Base-by-base conservation (phyloP, 306 rosid species). In the Cotoneaster glaucophyllus region DNA sequence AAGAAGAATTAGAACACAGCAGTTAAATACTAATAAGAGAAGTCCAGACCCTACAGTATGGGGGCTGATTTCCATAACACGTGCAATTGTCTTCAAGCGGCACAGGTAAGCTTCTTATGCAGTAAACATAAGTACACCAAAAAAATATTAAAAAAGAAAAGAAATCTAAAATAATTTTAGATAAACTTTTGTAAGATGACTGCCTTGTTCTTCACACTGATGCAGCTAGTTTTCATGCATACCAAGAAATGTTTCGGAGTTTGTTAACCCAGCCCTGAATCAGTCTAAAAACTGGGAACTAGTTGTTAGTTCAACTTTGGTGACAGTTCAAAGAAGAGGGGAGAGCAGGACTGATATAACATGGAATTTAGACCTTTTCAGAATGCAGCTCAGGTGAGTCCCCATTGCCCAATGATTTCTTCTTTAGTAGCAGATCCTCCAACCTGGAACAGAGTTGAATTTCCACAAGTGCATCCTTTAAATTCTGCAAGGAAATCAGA, bases 381-480 rank as follows among this genome's bases (percentile, higher is more conserved):
- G 84, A 85, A 79, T 91, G 94, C 79, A 79, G 64, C 71, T 85
- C 75, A 18, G 81, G 85, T 67, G 96, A 88, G 79, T 91, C 96
- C 45, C 91, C 94, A 76, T 45, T 75, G 69, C 81, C 84, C 43
- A 85, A 86, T 53, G 81, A 70, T 87, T 90, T 93, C 91, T 90
- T 88, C 85, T 82, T 85, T 50, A 90, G 84, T 59, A 93, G 84
- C 74, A 91, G 88, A 53, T 81, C 89, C 89, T 91, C 97, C 81
- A 93, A 82, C 79, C 83, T 84, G 34, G 86, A 87, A 72, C 82
- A 91, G 29, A 82, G 72, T 71, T 82, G 84, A 86, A 91, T 70
- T 79, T 85, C 87, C 11, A 78, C 78, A 28, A 87, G 77, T 45
- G 88, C 91, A 66, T 87, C 90, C 64, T 84, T 80, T 77, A 84